Percentiles rank a stretch among this genome's conserved stretches.
Evolutionary conservation across 352 stramenopile genomes (phyloP).

Genomic region (Elongisporangium undulatum): DNA sequence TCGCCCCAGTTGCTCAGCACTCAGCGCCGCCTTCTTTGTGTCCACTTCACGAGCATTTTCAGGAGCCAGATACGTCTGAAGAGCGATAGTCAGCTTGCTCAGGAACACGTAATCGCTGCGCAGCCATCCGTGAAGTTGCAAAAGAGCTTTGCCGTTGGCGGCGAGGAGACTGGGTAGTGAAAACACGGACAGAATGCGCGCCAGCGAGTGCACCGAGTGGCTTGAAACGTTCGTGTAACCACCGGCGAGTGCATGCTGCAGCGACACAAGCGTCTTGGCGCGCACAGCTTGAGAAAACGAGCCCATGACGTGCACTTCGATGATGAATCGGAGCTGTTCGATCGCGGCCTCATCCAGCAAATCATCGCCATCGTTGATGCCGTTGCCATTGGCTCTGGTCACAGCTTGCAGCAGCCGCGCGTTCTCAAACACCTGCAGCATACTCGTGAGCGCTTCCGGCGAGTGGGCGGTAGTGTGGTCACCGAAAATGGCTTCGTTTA

Average conservation of each 20-base stretch:
- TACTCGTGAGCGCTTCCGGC: constrained; percentile 63
- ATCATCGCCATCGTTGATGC: neutral
- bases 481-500: constrained; percentile 54
- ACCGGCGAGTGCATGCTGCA: constrained; percentile 48
- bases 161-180: constrained; percentile 26
- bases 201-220: constrained; percentile 35
- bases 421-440: constrained; percentile 57
- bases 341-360: constrained; percentile 31
- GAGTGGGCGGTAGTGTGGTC: constrained; percentile 44
- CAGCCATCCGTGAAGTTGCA: constrained; percentile 30
- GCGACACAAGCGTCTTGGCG: constrained; percentile 35
- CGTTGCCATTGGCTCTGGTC: neutral
- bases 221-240: constrained; percentile 33
- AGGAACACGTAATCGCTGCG: constrained; percentile 8
- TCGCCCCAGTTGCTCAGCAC: constrained; percentile 28
- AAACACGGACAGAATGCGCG: constrained; percentile 51
- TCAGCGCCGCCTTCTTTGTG: constrained; percentile 6
- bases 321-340: constrained; percentile 54
- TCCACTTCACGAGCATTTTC: neutral
- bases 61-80: constrained; percentile 13
- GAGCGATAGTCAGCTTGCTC: constrained; percentile 7
- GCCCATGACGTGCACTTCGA: constrained; percentile 70
- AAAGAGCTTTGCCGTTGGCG: constrained; percentile 17
- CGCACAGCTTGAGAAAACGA: constrained; percentile 71
- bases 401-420: constrained; percentile 11